These are phyloP conservation scores for Phlebiopsis gigantea DNA, from an alignment of 768 basidiomycete species.

Conservation along the genomic window DNA sequence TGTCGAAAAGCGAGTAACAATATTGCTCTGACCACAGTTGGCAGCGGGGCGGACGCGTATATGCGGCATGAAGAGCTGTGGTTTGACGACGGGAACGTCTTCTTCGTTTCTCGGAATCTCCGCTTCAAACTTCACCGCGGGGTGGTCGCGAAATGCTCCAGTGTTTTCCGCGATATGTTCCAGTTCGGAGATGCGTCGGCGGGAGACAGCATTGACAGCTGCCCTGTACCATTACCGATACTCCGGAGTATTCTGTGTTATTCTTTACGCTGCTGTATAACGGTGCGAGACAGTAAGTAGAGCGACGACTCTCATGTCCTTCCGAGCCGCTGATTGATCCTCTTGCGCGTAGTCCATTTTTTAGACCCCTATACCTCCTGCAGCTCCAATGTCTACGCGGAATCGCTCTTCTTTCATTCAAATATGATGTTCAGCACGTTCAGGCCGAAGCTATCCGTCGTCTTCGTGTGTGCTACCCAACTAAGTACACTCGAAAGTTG, in stretches of 20 bases:
- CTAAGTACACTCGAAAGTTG: neutral
- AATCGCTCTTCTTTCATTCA: neutral
- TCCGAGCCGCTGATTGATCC: no score
- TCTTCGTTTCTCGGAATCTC: constrained; percentile 11
- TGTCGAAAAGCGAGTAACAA: neutral
- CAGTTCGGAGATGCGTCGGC: neutral
- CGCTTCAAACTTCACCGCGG: constrained; percentile 19
- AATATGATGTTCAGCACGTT: neutral
- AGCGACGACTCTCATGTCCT: no score
- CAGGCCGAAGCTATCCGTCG: neutral
- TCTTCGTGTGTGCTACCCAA: neutral
- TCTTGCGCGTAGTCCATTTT: no score
- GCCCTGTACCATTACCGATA: no score
- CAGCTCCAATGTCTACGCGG: no score
- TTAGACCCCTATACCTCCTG: no score
- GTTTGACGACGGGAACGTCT: constrained; percentile 21
- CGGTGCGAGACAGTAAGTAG: no score
- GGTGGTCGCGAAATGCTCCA: constrained; percentile 16
- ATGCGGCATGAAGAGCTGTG: constrained; percentile 9
- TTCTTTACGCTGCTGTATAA: no score
- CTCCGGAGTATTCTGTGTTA: no score
- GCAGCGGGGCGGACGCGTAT: neutral
- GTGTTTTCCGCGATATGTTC: constrained; percentile 20
- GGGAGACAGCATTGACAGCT: no score
- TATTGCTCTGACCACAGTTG: neutral